Percentiles rank a stretch among this genome's conserved stretches.
Evolutionary conservation across 1,284 basidiomycete species (phyloP).

Genomic region (Boletus semigastroideus): DNA sequence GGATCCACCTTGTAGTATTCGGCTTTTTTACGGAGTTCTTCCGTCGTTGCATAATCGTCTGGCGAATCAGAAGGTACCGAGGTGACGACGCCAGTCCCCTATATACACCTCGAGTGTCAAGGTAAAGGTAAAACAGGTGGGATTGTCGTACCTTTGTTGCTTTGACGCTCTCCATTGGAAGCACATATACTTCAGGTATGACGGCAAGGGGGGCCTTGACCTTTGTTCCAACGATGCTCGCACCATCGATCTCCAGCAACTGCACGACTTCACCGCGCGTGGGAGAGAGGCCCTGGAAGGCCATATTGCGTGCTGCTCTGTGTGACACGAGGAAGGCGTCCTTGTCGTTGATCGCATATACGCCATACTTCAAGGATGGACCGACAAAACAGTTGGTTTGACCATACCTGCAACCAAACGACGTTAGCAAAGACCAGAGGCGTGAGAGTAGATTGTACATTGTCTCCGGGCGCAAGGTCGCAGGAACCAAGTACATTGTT

Average conservation of each 20-base stretch:
- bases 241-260: constrained; percentile 76
- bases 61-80: constrained; percentile 99
- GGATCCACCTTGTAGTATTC: constrained; percentile 97
- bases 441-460: constrained; percentile 58
- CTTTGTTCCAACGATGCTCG: constrained; percentile 85
- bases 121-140: not conserved
- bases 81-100: constrained; percentile 98
- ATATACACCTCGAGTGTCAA: not conserved
- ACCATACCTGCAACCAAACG: constrained; percentile 68
- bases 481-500: constrained; percentile 91
- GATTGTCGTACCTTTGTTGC: constrained; percentile 71
- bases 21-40: constrained; percentile 95
- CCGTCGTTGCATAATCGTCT: constrained; percentile 91
- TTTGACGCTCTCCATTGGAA: constrained; percentile 98
- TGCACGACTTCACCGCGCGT: constrained; percentile 72
- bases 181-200: constrained; percentile 87
- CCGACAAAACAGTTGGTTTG: constrained; percentile 99
- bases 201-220: constrained; percentile 87
- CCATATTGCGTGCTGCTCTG: constrained; percentile 95
- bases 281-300: constrained; percentile 86
- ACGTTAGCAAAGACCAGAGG: constrained; percentile 5
- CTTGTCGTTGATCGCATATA: constrained; percentile 84
- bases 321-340: constrained; percentile 91
- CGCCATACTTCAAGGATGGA: constrained; percentile 87
- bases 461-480: constrained; percentile 95